These are phyloP conservation scores for Setaria italica DNA, from an alignment of 202 grass and related monocot species.

Conservation along the genomic window DNA sequence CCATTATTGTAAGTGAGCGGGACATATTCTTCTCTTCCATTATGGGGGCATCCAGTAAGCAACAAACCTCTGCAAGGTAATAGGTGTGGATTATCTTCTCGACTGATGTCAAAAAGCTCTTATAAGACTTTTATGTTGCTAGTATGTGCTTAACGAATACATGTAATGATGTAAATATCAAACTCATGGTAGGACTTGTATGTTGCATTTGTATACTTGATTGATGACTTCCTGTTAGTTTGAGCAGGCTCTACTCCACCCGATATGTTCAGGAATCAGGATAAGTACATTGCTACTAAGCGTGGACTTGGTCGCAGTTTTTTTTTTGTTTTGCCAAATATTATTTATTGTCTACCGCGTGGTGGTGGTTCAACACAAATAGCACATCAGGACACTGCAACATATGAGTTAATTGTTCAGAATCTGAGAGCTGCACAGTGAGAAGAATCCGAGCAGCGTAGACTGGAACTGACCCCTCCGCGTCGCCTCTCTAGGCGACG, in stretches of 20 bases:
- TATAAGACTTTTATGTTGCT: neutral
- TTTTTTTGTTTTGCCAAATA: neutral
- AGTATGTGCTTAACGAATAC: neutral
- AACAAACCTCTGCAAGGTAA: no score
- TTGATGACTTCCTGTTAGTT: neutral
- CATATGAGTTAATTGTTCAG: neutral
- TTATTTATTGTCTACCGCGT: neutral
- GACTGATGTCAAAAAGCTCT: neutral
- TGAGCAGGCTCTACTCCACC: neutral
- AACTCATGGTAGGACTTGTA: neutral
- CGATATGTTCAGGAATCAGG: neutral
- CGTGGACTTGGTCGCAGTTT: neutral
- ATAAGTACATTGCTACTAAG: no score
- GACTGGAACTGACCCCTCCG: no score
- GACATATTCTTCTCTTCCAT: neutral
- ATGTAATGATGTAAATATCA: neutral
- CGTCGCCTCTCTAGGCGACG: no score
- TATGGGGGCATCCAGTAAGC: neutral
- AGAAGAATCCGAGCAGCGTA: no score
- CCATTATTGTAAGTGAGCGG: neutral
- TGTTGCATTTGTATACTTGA: neutral
- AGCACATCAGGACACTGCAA: neutral
- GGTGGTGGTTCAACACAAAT: neutral
- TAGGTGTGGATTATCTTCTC: neutral
- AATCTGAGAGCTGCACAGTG: no score